Conservation (phyloP, 768 basidiomycete genomes). For the Atractiella rhizophila region DNA sequence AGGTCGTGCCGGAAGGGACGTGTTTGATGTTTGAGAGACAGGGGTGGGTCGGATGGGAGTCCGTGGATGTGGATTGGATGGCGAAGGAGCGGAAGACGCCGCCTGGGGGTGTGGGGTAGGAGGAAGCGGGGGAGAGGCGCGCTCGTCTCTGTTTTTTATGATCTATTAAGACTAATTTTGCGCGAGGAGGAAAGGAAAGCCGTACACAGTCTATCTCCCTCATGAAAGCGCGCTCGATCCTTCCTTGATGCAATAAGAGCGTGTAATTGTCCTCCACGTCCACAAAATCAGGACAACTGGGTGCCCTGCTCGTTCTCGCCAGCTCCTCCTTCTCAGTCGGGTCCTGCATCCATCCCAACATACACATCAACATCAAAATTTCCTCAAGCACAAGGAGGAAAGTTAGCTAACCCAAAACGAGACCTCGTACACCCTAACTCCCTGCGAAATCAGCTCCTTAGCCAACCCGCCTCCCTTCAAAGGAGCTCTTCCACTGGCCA, state of each 20-base stretch:
- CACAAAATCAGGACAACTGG: conserved; percentile 18
- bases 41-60: conserved; percentile 8
- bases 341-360: conserved; percentile 7
- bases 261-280: conserved; percentile 16
- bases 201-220: conserved; percentile 14
- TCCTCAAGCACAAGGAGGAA: neutral
- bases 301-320: conserved; percentile 16
- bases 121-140: conserved; percentile 12
- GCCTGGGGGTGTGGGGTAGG: conserved; percentile 12
- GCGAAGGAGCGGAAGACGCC: conserved; percentile 14
- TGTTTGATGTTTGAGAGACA: conserved; percentile 10
- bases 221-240: conserved; percentile 16
- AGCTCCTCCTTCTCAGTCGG: conserved; percentile 11
- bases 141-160: conserved; percentile 14
- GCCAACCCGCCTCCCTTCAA: conserved; percentile 10
- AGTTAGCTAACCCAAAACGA: conserved; percentile 14
- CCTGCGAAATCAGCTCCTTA: conserved; percentile 16
- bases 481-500: conserved; percentile 8
- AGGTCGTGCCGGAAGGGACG: no score
- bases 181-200: neutral
- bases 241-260: conserved; percentile 17
- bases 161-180: neutral
- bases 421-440: conserved; percentile 18
- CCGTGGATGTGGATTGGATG: conserved; percentile 12
- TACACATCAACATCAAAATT: neutral